phyloP scores from a whole-genome alignment of 2,329 filamentous ascomycete species.

The Bipolaris zeicola region DNA sequence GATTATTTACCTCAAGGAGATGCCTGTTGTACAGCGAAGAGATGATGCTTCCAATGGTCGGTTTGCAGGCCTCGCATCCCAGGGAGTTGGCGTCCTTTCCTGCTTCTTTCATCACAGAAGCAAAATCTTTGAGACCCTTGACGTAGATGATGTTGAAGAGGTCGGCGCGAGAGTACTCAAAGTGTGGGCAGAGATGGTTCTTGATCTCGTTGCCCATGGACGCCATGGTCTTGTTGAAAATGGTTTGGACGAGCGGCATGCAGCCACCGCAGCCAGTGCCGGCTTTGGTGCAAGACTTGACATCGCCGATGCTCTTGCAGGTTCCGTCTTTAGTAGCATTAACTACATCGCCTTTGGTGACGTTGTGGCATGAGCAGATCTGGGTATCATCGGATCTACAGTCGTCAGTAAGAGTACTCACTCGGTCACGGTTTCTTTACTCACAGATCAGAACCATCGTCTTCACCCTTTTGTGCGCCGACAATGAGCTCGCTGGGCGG shows the following conservation, averaged over 20 bases:
- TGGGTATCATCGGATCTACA: slow-evolving; percentile 76
- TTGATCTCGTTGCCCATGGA: slow-evolving; percentile 85
- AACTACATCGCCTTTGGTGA: slow-evolving; percentile 81
- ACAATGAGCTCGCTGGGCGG: slow-evolving; percentile 84
- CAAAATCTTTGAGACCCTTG: slow-evolving; percentile 74
- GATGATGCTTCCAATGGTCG: slow-evolving; percentile 78
- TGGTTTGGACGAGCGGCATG: slow-evolving; percentile 83
- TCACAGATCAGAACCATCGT: slow-evolving; percentile 75
- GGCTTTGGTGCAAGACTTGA: slow-evolving; percentile 90
- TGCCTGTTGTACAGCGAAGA: slow-evolving; percentile 83
- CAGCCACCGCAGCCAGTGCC: slow-evolving; percentile 91
- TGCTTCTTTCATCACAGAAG: slow-evolving; percentile 76
- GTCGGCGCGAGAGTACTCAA: slow-evolving; percentile 81
- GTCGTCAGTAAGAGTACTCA: slow-evolving; percentile 19
- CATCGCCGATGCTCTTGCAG: slow-evolving; percentile 79
- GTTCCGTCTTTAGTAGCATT: slow-evolving; percentile 74
- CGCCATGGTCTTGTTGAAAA: slow-evolving; percentile 88
- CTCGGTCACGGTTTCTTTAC: slow-evolving; percentile 21
- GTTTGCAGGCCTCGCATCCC: slow-evolving; percentile 88
- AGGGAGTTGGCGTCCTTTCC: slow-evolving; percentile 74
- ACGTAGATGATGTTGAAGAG: slow-evolving; percentile 89
- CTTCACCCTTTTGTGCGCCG: slow-evolving; percentile 74
- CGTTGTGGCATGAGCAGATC: slow-evolving; percentile 92
- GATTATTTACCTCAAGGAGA: slow-evolving; percentile 71
- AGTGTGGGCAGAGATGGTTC: slow-evolving; percentile 85